Percentiles rank a stretch among this genome's conserved stretches.
phyloP scores from a whole-genome alignment of 1,284 basidiomycete genomes.

The Pyrrhoderma lamaoense region DNA sequence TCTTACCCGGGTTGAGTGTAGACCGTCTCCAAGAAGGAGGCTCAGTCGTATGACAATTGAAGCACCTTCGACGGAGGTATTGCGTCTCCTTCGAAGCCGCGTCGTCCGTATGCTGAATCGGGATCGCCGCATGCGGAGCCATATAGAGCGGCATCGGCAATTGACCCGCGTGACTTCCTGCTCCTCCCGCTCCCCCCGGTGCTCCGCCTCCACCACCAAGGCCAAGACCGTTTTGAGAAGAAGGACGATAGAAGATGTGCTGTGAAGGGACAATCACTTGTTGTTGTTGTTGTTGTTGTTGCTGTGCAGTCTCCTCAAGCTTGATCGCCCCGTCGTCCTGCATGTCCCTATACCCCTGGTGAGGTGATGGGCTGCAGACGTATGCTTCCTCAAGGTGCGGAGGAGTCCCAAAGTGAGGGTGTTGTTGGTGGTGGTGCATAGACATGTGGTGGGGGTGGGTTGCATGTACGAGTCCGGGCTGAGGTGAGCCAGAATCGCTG shows the following conservation, averaged over 20 bases:
- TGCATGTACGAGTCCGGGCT: slow-evolving; percentile 28
- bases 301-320: slow-evolving; percentile 44
- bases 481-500: slow-evolving; percentile 36
- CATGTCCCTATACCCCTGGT: slow-evolving; percentile 39
- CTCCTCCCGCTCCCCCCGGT: no score
- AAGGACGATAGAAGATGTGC: slow-evolving; percentile 28
- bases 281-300: slow-evolving; percentile 29
- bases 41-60: slow-evolving; percentile 84
- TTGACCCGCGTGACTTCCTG: no score
- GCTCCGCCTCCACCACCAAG: no score
- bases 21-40: slow-evolving; percentile 78
- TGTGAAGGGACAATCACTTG: slow-evolving; percentile 58
- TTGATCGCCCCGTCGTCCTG: slow-evolving; percentile 44
- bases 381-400: slow-evolving; percentile 24
- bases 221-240: slow-evolving; percentile 23
- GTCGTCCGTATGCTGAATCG: slow-evolving; percentile 80
- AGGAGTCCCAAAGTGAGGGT: slow-evolving; percentile 12
- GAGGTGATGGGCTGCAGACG: slow-evolving; percentile 32
- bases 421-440: not conserved
- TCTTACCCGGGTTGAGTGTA: slow-evolving; percentile 80
- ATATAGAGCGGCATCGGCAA: slow-evolving; percentile 35
- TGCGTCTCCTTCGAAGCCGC: slow-evolving; percentile 82
- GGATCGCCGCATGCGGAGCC: slow-evolving; percentile 47
- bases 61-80: slow-evolving; percentile 74
- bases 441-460: slow-evolving; percentile 20